Evolutionary conservation across 1,139 yeast species (phyloP), one percentile per base, ranked within the genome.

Genomic region (Wickerhamiella infanticola): DNA sequence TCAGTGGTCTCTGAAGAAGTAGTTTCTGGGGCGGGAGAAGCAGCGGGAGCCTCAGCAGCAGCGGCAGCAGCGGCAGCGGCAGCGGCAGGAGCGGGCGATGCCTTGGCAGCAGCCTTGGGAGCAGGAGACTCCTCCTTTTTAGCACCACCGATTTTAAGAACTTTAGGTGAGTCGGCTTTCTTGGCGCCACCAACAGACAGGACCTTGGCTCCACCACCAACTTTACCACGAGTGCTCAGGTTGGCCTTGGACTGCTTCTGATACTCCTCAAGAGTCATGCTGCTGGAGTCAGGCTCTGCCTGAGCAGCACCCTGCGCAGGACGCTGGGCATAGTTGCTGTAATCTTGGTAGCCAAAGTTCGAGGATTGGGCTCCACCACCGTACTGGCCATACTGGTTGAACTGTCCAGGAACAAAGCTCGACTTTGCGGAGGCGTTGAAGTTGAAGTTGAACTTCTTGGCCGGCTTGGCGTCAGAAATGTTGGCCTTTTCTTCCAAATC

Each of bases 231-330:
- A 64, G 55, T 51, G 53, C 53, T 52, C 48, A 63, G 59, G 48
- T 60, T 53, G 35, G 61, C 68, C 63, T 79, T 80, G 62, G 79
- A 80, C 63, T 83, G 82, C 61, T 80, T 81, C 64, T 84, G 83
- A 67, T 79, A 85, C 59, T 86, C 95, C 48, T 86, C 94, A 57
- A 86, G 72, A 37, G 94, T 77, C 86, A 84, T 79, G 45, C 90
- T 93, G 45, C 48, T 52, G 37, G 47, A 51, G 37, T 54, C 57
- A n/a, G 54, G 45, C 43, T 35, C 50, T n/a, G 56, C 53, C 56
- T 58, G 27, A 5, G 46, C 26, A 7, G 44, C 25, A 26, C 26
- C 43, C 35, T 41, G 5, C 3, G 48, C 35, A 11, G 49, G 48
- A 9, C n/a, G 8, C 52, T 53, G 51, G n/a, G 56, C 57, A 35